phyloP scores from a whole-genome alignment of 108 stramenopile species.

The Fragilariopsis cylindrus region DNA sequence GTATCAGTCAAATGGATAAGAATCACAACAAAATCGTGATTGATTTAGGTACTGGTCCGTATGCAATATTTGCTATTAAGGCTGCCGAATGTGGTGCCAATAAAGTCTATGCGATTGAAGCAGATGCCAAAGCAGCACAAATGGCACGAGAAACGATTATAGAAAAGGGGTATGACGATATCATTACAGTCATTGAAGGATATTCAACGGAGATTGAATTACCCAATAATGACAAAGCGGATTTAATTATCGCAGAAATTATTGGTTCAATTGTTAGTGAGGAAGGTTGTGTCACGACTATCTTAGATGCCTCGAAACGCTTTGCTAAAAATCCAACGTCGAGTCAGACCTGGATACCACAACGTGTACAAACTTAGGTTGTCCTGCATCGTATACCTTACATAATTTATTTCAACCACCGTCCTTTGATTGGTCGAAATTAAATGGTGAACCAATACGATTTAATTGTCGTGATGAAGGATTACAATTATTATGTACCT shows the following conservation, averaged over 20 bases:
- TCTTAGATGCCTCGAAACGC: conserved; percentile 53
- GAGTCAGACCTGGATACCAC: conserved; percentile 55
- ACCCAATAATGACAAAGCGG: conserved; percentile 52
- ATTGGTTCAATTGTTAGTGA: conserved; percentile 60
- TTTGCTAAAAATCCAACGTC: conserved; percentile 52
- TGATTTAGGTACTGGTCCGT: conserved; percentile 75
- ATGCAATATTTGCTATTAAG: conserved; percentile 64
- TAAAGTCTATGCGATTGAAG: conserved; percentile 74
- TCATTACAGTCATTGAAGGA: conserved; percentile 66
- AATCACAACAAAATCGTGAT: conserved; percentile 43
- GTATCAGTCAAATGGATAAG: conserved; percentile 28
- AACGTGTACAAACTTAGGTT: conserved; percentile 51
- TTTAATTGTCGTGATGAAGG: conserved; percentile 75
- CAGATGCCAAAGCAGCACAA: conserved; percentile 45
- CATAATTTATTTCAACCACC: conserved; percentile 68
- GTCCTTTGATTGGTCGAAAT: conserved; percentile 67
- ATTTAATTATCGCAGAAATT: conserved; percentile 64
- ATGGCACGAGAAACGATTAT: conserved; percentile 39
- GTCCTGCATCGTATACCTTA: conserved; percentile 63
- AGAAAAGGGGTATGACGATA: conserved; percentile 44
- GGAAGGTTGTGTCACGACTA: conserved; percentile 66
- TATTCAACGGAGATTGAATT: conserved; percentile 60
- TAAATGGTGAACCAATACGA: conserved; percentile 59
- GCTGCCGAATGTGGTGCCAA: conserved; percentile 66
- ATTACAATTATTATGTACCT: conserved; percentile 49